These are phyloP conservation scores for Posidonia oceanica DNA, from an alignment of 116 monocot genomes.

Conservation along the genomic window DNA sequence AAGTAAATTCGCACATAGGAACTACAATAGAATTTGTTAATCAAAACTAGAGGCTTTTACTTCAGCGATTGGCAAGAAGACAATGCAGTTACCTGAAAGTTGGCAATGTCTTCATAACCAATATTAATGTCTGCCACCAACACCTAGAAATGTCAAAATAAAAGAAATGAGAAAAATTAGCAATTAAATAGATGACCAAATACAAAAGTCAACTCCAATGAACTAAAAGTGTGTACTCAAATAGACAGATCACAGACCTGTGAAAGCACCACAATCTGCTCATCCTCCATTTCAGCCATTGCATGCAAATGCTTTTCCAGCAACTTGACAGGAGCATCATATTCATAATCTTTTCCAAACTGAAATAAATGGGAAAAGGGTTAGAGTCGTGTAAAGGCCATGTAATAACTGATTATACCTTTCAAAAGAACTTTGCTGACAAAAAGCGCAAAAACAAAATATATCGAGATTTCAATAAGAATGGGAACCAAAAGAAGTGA, in stretches of 20 bases:
- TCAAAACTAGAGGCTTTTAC: neutral
- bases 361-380: conserved; percentile 9
- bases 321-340: conserved; percentile 93
- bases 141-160: conserved; percentile 34
- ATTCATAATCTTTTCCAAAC: conserved; percentile 98
- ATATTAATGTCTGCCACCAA: conserved; percentile 96
- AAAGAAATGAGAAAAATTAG: neutral
- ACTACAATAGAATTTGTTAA: neutral
- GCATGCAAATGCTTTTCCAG: conserved; percentile 83
- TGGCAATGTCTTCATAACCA: conserved; percentile 98
- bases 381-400: neutral
- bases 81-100: conserved; percentile 54
- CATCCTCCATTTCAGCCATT: conserved; percentile 81
- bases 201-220: neutral
- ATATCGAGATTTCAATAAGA: no score
- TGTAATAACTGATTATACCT: neutral
- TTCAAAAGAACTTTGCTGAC: no score
- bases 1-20: neutral
- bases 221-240: neutral
- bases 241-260: conserved; percentile 52
- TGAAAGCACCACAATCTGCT: conserved; percentile 86
- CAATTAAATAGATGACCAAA: no score
- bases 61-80: neutral
- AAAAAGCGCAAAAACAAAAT: no score
- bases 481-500: no score